These are phyloP conservation scores for Linum tenue DNA, from an alignment of 345 rosid species.

Conservation along the genomic window DNA sequence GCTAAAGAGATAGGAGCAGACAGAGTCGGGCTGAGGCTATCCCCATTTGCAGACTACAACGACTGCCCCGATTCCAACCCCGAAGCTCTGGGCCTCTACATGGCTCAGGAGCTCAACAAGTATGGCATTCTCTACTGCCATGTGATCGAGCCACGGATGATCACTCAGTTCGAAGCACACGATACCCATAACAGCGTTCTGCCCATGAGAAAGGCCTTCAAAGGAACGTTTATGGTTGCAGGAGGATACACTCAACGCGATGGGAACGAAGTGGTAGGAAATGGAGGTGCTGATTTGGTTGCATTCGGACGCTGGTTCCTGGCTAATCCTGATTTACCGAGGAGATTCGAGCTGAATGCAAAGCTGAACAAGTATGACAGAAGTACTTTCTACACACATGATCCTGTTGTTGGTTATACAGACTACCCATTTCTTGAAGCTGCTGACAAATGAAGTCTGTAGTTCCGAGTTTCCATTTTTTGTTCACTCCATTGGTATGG, in stretches of 20 bases:
- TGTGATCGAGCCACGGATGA: constrained; percentile 1
- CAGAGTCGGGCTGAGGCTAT: constrained; percentile 12
- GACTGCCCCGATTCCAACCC: constrained; percentile 8
- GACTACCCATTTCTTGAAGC: constrained; percentile 3
- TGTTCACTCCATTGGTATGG: no score
- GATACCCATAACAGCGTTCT: not conserved
- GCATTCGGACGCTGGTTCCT: not conserved
- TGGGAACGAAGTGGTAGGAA: not conserved
- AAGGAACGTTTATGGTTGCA: not conserved
- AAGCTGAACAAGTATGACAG: not conserved
- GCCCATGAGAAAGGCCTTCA: constrained; percentile 3
- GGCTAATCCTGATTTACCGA: not conserved
- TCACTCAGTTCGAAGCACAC: not conserved
- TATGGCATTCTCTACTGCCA: not conserved
- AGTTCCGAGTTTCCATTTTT: not conserved
- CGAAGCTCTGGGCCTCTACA: constrained; percentile 7
- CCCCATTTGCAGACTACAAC: constrained; percentile 6
- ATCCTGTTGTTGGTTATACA: not conserved
- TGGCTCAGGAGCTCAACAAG: constrained; percentile 3
- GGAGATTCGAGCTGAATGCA: constrained; percentile 1
- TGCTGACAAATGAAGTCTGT: not conserved
- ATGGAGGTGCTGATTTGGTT: constrained; percentile 2
- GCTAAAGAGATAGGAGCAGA: constrained; percentile 8
- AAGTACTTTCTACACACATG: not conserved
- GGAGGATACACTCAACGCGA: not conserved